Evolutionary conservation across 192 early-diverging fungal genomes (phyloP), one percentile per base, ranked within the genome.

Genomic region (Coemansia reversa): DNA sequence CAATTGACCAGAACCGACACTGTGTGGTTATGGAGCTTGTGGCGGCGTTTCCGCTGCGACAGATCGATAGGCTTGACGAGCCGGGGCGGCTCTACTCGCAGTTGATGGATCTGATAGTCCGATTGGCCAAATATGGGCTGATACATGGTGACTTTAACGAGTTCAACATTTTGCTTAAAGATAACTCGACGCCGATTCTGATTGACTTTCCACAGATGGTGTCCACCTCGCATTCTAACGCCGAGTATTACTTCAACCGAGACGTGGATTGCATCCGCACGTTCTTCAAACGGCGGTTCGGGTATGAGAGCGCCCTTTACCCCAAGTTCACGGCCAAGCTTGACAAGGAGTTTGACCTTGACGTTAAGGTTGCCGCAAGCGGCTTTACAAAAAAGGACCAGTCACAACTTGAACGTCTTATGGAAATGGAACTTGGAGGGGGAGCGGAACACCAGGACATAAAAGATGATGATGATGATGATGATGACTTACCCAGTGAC

Each of bases 121-220:
- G 92, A 24, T 84, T 99, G 62, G 96, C 98, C 32, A 86, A 90
- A 55, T 86, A 94, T 65, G 98, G 98, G 30, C 83, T 99, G 35
- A 98, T 99, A 65, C 98, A 99, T 70, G 94, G 95, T 58, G 98
- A 99, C 76, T 99, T 99, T 67, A 99, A 99, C 85, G 98, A 99
- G 66, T 99, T 99, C 82, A 99, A 99, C 79, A 87, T 99, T 47
- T 83, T 99, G 69, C 84, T 99, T 55, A 85, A 84, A 47, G 90
- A 89, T 33, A 79, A 86, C 65, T 93, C 92, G 19, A 75, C 86
- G 1, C 96, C 98, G 16, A 78, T 98, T 7, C 80, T 99, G 48
- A 99, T 99, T 59, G 98, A 99, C 85, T 99, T 99, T 65, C 98
- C 98, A 2, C 98, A 99, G 77, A 99, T 99, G 98, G 94, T 99